Evolutionary conservation across 2,329 filamentous ascomycete species (phyloP).

Genomic region (Seiridium unicorne): DNA sequence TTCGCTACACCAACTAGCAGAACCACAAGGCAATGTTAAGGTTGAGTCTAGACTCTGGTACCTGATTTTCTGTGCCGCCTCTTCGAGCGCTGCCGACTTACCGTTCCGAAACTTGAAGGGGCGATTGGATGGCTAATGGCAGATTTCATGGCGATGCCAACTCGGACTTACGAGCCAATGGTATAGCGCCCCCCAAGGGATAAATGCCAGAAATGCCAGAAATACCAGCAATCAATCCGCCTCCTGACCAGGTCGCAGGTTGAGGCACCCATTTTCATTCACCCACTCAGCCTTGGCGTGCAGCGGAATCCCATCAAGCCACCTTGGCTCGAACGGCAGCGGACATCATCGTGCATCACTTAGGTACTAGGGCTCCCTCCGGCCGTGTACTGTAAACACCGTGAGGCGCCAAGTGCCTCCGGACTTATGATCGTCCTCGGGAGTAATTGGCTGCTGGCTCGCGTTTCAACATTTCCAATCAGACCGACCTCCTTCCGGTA

Average conservation of each 20-base stretch:
- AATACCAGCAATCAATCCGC: not conserved
- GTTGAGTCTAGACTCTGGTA: too few species aligned
- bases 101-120: not conserved
- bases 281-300: not conserved
- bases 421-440: not conserved
- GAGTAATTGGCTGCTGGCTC: not conserved
- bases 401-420: not conserved
- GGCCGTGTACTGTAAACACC: too few species aligned
- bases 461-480: not conserved
- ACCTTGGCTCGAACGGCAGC: not conserved
- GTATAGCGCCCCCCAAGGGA: not conserved
- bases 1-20: too few species aligned
- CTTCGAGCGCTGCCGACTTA: not conserved
- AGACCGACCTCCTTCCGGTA: not conserved
- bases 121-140: not conserved
- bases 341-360: not conserved
- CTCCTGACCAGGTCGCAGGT: not conserved
- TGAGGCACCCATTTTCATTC: not conserved
- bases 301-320: conserved; percentile 1
- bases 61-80: too few species aligned
- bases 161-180: not conserved
- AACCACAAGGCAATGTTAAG: too few species aligned
- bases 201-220: not conserved
- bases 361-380: not conserved
- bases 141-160: not conserved